Base-by-base conservation (phyloP, 1,284 basidiomycete species). In the Tetrapyrgos nigripes region DNA sequence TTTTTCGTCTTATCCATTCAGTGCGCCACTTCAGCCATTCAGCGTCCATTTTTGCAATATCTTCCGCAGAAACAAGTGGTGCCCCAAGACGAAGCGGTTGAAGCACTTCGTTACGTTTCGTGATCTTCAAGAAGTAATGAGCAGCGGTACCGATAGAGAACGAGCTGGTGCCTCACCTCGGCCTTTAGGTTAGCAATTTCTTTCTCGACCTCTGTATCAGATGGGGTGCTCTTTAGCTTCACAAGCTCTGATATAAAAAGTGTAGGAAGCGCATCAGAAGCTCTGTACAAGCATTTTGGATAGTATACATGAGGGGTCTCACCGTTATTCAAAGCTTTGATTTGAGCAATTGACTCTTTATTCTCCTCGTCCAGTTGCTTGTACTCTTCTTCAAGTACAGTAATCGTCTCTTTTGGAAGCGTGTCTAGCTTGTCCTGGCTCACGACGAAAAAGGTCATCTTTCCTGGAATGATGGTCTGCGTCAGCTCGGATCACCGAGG, bases 371-470 rank as follows among this genome's bases (percentile, higher is more conserved):
- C 86, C 9, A 88, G 68, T 4, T 69, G 63, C 59, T 84, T 83
- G 60, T 81, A 75, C 62, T 91, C 84, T 0, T 69, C 68, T 66
- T 90, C 85, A 13, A 89, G 75, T 1, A 74, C 73, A 24, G 85
- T 78, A 33, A 92, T 74, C 61, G 87, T 81, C 49, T 85, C 83
- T 2, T 81, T 69, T 1, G 86, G 81, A 57, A 91, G 76, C 19
- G 84, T 78, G 35, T 86, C 83, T 31, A 91, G 76, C 47, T 83
- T 86, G 6, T 81, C 79, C 70, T 92, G 89, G 63, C 92, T 91
- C 17, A 82, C 83, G n/a, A 93, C 91, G 64, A 91, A 93, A 69
- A 92, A 89, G 0, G 87, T 89, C 14, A 88, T 91, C 72, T 96
- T 96, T 13, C 92, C 93, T 90, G 24, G 72, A 37, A 56, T 24